A percentile compares a stretch with the other conserved stretches of the same genome.
These are phyloP conservation scores for Amauroascus niger DNA, from an alignment of 2,329 filamentous ascomycete genomes.

Conservation along the genomic window DNA sequence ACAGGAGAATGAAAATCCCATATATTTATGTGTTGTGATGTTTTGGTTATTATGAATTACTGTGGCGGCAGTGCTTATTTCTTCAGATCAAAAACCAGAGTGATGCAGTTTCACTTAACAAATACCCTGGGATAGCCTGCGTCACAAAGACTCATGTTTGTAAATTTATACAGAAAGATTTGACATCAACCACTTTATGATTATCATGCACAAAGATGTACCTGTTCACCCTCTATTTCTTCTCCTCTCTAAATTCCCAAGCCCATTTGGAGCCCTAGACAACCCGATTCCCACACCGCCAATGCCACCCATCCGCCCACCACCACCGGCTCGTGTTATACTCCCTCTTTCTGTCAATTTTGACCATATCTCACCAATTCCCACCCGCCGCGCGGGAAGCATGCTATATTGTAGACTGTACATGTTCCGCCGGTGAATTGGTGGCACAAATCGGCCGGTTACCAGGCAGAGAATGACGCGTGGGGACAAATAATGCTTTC, in stretches of 20 bases:
- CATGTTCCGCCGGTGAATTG: constrained; percentile 85
- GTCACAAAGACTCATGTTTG: too few species aligned
- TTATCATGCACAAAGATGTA: too few species aligned
- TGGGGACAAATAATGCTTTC: constrained; percentile 89
- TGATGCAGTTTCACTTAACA: too few species aligned
- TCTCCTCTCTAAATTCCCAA: constrained; percentile 1
- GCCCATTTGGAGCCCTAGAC: constrained; percentile 24
- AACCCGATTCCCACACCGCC: constrained; percentile 23
- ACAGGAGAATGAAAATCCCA: not conserved
- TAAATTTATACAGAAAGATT: not conserved
- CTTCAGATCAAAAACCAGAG: too few species aligned
- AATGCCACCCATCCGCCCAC: constrained; percentile 21
- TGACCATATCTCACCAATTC: constrained; percentile 78
- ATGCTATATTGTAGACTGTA: constrained; percentile 98
- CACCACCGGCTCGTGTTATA: constrained; percentile 20
- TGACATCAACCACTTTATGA: too few species aligned
- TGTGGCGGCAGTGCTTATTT: not conserved
- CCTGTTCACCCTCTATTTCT: constrained; percentile 8
- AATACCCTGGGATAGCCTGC: too few species aligned
- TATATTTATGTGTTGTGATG: constrained; percentile 11
- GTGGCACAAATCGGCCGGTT: constrained; percentile 85
- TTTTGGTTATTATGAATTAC: constrained; percentile 11
- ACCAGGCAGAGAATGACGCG: constrained; percentile 78
- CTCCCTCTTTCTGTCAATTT: constrained; percentile 48
- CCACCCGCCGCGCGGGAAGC: constrained; percentile 72